Evolutionary conservation across 31 red algal species (phyloP).

Genomic region (Odonthalia washingtoniensis): DNA sequence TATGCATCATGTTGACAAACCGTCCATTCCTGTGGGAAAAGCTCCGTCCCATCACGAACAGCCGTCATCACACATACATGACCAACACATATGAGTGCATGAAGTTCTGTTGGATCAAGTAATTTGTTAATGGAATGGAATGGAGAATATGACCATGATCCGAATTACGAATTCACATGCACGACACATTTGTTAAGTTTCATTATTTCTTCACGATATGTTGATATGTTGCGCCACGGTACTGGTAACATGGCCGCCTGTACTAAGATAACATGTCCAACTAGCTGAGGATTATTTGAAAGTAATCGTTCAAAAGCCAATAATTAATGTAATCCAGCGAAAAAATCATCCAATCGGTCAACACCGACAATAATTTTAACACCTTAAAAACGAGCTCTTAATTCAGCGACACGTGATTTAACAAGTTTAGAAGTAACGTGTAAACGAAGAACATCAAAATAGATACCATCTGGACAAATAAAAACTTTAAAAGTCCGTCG

Average conservation of each 20-base stretch:
- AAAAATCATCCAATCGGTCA: slow-evolving; percentile 89
- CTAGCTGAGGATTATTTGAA: slow-evolving; percentile 54
- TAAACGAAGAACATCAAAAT: slow-evolving; percentile 55
- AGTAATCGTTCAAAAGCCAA: slow-evolving; percentile 94
- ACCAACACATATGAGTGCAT: slow-evolving; percentile 82
- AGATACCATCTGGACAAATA: slow-evolving; percentile 86
- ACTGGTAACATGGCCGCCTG: slow-evolving; percentile 73
- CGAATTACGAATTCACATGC: slow-evolving; percentile 89
- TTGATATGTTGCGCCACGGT: slow-evolving; percentile 38
- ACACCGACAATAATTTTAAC: slow-evolving; percentile 79
- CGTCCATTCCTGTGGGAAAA: slow-evolving; percentile 91
- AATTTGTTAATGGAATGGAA: slow-evolving; percentile 87
- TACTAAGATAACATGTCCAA: slow-evolving; percentile 66
- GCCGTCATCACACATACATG: slow-evolving; percentile 86
- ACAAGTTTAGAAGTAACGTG: slow-evolving; percentile 64
- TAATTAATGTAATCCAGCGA: slow-evolving; percentile 79
- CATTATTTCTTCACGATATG: slow-evolving; percentile 65
- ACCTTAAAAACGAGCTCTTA: slow-evolving; percentile 79
- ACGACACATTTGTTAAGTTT: slow-evolving; percentile 80
- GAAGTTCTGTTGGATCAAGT: slow-evolving; percentile 65
- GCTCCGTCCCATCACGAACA: slow-evolving; percentile 82
- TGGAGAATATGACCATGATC: slow-evolving; percentile 81
- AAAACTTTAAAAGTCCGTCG: slow-evolving; percentile 74
- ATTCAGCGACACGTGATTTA: slow-evolving; percentile 68
- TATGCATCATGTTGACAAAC: slow-evolving; percentile 88